These are phyloP conservation scores for Phytophthora sojae DNA, from an alignment of 352 stramenopile species.

Conservation along the genomic window DNA sequence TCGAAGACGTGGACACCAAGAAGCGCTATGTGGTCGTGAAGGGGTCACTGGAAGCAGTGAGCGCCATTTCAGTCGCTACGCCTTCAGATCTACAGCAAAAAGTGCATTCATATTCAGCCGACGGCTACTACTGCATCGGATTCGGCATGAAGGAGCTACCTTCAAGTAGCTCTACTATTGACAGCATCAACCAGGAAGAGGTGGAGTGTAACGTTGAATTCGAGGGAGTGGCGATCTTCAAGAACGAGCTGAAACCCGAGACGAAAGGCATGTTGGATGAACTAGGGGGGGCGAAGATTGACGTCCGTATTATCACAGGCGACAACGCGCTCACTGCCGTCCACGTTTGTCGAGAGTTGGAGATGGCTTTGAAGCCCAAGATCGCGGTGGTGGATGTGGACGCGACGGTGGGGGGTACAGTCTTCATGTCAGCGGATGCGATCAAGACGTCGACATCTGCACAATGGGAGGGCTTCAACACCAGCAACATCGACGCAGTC, in stretches of 20 bases:
- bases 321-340: conserved; percentile 63
- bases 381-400: conserved; percentile 56
- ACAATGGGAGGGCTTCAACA: conserved; percentile 39
- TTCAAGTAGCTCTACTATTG: not conserved
- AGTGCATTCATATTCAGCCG: conserved; percentile 50
- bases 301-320: conserved; percentile 76
- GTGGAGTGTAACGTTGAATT: conserved; percentile 63
- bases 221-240: conserved; percentile 74
- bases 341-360: conserved; percentile 50
- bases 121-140: conserved; percentile 76
- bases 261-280: conserved; percentile 60
- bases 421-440: conserved; percentile 46
- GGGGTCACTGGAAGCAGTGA: conserved; percentile 60
- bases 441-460: conserved; percentile 29
- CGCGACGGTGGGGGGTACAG: conserved; percentile 9
- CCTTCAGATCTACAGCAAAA: conserved; percentile 60
- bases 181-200: conserved; percentile 29
- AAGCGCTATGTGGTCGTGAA: conserved; percentile 60
- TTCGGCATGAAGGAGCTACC: conserved; percentile 44
- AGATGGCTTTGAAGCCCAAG: conserved; percentile 48
- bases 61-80: conserved; percentile 37
- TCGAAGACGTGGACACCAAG: conserved; percentile 45
- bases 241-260: conserved; percentile 76
- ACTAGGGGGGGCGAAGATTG: conserved; percentile 67
- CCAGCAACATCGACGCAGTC: conserved; percentile 32